A percentile compares a stretch with the other conserved stretches of the same genome.
Conservation (phyloP, 2,329 filamentous ascomycete species). For the Penicillium psychrosexuale region DNA sequence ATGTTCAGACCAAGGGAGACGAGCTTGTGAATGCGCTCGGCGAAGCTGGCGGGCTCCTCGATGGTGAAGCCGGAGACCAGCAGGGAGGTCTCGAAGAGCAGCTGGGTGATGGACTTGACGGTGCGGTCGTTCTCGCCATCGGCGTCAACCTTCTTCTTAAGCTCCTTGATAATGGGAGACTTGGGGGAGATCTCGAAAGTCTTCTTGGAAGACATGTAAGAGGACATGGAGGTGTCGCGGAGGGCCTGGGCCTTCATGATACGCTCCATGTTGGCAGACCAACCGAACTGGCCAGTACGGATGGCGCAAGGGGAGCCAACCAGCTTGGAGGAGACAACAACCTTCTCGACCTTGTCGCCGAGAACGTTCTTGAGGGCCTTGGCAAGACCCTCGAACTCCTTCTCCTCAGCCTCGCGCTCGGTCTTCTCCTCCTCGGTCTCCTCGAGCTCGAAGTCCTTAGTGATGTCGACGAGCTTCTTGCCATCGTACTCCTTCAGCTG, state of each 20-base stretch:
- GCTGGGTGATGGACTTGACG: constrained; percentile 97
- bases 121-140: constrained; percentile 98
- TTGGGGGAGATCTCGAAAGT: constrained; percentile 99
- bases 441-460: constrained; percentile 99
- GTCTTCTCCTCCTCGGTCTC: constrained; percentile 99
- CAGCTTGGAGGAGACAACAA: constrained; percentile 97
- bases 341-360: constrained; percentile 99
- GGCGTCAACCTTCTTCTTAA: constrained; percentile 97
- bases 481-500: constrained; percentile 99
- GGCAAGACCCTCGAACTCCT: constrained; percentile 91
- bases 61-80: constrained; percentile 99
- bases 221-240: constrained; percentile 98
- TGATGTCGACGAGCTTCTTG: constrained; percentile 99
- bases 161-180: constrained; percentile 95
- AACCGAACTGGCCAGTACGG: constrained; percentile 98
- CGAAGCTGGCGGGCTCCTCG: constrained; percentile 95
- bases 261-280: constrained; percentile 99
- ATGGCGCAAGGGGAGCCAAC: constrained; percentile 93
- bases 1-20: constrained; percentile 97
- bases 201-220: constrained; percentile 99
- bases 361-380: constrained; percentile 99
- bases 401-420: constrained; percentile 91
- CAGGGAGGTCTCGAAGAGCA: constrained; percentile 97
- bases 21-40: constrained; percentile 99
- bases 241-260: constrained; percentile 99